Base-by-base conservation (phyloP, 2,329 filamentous ascomycete species). In the Didymella lethalis region DNA sequence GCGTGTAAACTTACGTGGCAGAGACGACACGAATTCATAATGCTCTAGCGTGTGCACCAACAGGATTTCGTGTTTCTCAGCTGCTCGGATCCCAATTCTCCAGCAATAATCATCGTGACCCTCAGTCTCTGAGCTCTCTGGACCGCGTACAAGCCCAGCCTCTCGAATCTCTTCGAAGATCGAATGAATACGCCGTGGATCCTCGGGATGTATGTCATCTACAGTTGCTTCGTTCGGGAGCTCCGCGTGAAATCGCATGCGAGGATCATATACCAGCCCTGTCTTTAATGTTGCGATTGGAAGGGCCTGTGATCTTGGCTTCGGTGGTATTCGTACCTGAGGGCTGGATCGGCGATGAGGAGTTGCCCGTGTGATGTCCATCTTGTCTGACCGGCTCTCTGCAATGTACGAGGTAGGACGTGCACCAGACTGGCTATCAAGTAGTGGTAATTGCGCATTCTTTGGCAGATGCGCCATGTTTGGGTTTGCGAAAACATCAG, bases 201-300 rank as follows among this genome's bases (percentile, higher is more conserved):
- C 95, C 77, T 99, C 95, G 0, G 95, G 95, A 71, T 99, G 95
- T 23, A 96, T 89, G 23, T 94, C 90, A 47, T 88, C 85, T 1
- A 85, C 84, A 0, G 70, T 63, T 53, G 65, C 66, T 29, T 68
- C 60, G 18, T 81, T 77, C 3, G 81, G 79, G 3, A 83, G 81
- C 73, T 97, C 96, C 54, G 93, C 91, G 75, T 99, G 95, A 61
- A 96, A 90, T 61, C 95, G 92, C 95, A 99, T 99, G 31, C 94
- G 88, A 57, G 92, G 88, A 79, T 99, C 95, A 74, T 98, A 99
- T 65, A 84, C 80, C 2, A 84, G 71, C 0, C 82, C 82, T 8
- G 81, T 82, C 60, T 66, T 75, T 28, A 64, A 68, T 3, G 73
- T 70, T 25, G 71, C 65, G 46, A 75, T 72, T 6, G 70, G 69